Evolutionary conservation across 345 rosid species (phyloP).

Genomic region (Chamaenerion angustifolium): DNA sequence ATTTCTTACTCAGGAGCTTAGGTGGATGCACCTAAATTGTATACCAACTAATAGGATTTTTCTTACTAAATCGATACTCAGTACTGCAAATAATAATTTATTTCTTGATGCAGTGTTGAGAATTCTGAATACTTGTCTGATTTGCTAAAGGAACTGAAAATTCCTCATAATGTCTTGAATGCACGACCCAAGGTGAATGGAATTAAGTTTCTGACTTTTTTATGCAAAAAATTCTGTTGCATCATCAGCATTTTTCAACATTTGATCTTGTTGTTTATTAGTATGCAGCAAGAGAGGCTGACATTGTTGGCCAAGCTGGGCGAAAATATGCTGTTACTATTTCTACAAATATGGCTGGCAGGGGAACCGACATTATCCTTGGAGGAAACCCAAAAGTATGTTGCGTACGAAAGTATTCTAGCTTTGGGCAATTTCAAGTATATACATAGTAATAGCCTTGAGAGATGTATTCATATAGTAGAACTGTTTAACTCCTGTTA

Average conservation of each 20-base stretch:
- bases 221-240: conserved; percentile 2
- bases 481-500: too few species aligned
- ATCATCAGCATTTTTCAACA: too few species aligned
- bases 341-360: conserved; percentile 98
- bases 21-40: neutral
- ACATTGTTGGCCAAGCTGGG: conserved; percentile 90
- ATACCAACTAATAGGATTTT: neutral
- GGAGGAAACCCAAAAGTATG: conserved; percentile 94
- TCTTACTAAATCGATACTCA: neutral
- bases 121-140: conserved; percentile 83
- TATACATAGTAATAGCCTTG: too few species aligned
- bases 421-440: too few species aligned
- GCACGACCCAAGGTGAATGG: conserved; percentile 81
- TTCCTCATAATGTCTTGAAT: conserved; percentile 90
- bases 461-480: too few species aligned
- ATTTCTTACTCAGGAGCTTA: neutral
- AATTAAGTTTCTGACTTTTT: conserved; percentile 1
- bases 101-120: conserved; percentile 64
- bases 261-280: conserved; percentile 15
- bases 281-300: conserved; percentile 98
- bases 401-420: neutral
- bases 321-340: conserved; percentile 81
- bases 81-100: neutral
- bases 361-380: conserved; percentile 91
- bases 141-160: conserved; percentile 59